Evolutionary conservation across 495 filamentous ascomycete genomes (phyloP), one percentile per base, ranked within the genome.

Genomic region (Jackrogersella multiformis): DNA sequence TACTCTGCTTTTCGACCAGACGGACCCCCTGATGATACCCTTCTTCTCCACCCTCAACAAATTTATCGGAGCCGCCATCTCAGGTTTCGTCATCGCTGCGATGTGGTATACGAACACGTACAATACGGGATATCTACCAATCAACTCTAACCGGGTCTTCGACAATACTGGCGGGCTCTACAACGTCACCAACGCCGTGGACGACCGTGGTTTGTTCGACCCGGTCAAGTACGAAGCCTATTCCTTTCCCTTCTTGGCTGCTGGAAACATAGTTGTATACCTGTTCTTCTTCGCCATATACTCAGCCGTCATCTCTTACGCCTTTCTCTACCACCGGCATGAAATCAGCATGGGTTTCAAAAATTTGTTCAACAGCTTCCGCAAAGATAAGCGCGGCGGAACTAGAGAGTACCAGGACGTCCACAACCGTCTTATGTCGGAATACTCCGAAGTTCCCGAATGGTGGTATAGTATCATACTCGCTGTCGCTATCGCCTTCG

Each of bases 1-100:
- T 59, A 74, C 77, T 9, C 12, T 80, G 10, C 49, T 76, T 13
- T 75, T 57, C 48, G 39, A 48, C 60, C 21, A 55, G 12, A 66
- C 70, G 34, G 79, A 81, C 28, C 79, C 79, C 1, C 68, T 81
- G 10, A 79, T 80, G 78, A 67, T 79, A 20, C 79, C 79, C 20
- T 78, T 77, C 72, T 81, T 80, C 44, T 77, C 78, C 0, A 81
- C 77, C 9, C 70, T 80, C 65, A 81, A 81, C 66, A 66, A 68
- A 15, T 77, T 79, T 56, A 12, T 76, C 45, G 79, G 79, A 16
- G 65, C 58, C 16, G 54, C 72, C 23, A 26, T 76, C 13, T 66
- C 70, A 20, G 61, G 68, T 42, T 70, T 73, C 60, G 51, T 80
- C 52, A 72, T 80, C 30, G 35, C 74, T 0, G 73, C 57, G 2